phyloP scores from a whole-genome alignment of 2,329 filamentous ascomycete genomes.

The Conoideocrella luteorostrata region DNA sequence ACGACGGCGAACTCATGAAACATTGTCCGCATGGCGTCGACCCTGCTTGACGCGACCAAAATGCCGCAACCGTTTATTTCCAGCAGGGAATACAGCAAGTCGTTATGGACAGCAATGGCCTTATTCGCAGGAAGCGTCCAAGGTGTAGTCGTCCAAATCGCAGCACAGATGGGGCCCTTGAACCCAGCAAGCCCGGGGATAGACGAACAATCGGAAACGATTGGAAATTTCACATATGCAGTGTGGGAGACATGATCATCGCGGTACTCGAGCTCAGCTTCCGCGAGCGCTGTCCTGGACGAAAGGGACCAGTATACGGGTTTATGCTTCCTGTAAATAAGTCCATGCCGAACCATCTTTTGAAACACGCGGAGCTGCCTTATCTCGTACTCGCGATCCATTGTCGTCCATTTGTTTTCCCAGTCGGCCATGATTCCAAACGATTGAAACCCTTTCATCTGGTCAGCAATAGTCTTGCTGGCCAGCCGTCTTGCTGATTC shows the following conservation, averaged over 20 bases:
- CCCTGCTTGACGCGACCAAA: slow-evolving; percentile 64
- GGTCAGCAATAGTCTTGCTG: slow-evolving; percentile 58
- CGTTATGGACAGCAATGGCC: slow-evolving; percentile 74
- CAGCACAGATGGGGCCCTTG: slow-evolving; percentile 56
- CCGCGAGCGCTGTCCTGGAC: slow-evolving; percentile 70
- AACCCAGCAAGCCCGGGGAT: slow-evolving; percentile 31
- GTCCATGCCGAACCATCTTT: slow-evolving; percentile 62
- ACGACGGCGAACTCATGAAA: slow-evolving; percentile 49
- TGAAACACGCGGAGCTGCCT: slow-evolving; percentile 70
- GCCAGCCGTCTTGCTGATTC: slow-evolving; percentile 60
- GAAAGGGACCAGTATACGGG: slow-evolving; percentile 85
- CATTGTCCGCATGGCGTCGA: slow-evolving; percentile 50
- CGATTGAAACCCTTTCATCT: slow-evolving; percentile 66
- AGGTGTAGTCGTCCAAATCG: slow-evolving; percentile 98
- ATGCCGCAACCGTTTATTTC: slow-evolving; percentile 51
- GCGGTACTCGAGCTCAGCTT: slow-evolving; percentile 79
- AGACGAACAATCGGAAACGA: slow-evolving; percentile 38
- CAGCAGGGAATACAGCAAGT: slow-evolving; percentile 68
- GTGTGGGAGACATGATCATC: slow-evolving; percentile 65
- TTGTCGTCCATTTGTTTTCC: slow-evolving; percentile 70
- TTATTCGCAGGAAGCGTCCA: slow-evolving; percentile 95
- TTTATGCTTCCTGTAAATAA: slow-evolving; percentile 73
- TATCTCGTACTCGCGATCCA: slow-evolving; percentile 70
- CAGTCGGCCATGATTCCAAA: slow-evolving; percentile 79
- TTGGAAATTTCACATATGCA: slow-evolving; percentile 74